A percentile compares a stretch with the other conserved stretches of the same genome.
These are phyloP conservation scores for Raffaelea deltoideospora DNA, from an alignment of 2,329 filamentous ascomycete genomes.

Conservation along the genomic window DNA sequence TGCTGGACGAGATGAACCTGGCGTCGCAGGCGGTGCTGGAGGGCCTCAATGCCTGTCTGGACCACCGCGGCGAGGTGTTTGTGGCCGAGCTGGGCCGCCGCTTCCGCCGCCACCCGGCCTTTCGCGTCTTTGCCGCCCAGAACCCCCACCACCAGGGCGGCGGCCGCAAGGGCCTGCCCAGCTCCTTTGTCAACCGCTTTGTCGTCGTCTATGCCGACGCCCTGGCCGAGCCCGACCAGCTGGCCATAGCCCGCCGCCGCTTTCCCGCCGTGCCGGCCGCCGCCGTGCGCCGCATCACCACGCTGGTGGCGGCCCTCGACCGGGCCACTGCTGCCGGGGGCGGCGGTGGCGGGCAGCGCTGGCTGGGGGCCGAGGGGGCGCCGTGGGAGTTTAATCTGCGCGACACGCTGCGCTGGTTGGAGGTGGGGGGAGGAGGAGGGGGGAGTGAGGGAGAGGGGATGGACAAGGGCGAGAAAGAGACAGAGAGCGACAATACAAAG, in stretches of 20 bases:
- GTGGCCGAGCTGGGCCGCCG: conserved; percentile 90
- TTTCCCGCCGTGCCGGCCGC: conserved; percentile 49
- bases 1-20: conserved; percentile 97
- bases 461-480: conserved; percentile 25
- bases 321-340: no score
- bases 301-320: conserved; percentile 70
- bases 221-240: conserved; percentile 67
- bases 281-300: conserved; percentile 53
- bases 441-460: no score
- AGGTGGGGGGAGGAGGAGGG: conserved; percentile 34
- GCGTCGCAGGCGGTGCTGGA: conserved; percentile 94
- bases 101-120: conserved; percentile 77
- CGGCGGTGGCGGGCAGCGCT: conserved; percentile 45
- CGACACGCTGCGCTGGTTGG: conserved; percentile 78
- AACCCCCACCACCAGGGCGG: conserved; percentile 97
- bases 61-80: conserved; percentile 91
- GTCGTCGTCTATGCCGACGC: conserved; percentile 94
- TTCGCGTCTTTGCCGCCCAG: conserved; percentile 91
- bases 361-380: conserved; percentile 48
- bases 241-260: conserved; percentile 64
- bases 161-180: conserved; percentile 83
- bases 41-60: conserved; percentile 88
- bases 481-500: no score
- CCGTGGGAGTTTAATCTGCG: conserved; percentile 96
- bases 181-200: conserved; percentile 95